phyloP scores from a whole-genome alignment of 805 yeast genomes.

The Candida xyloterini region DNA sequence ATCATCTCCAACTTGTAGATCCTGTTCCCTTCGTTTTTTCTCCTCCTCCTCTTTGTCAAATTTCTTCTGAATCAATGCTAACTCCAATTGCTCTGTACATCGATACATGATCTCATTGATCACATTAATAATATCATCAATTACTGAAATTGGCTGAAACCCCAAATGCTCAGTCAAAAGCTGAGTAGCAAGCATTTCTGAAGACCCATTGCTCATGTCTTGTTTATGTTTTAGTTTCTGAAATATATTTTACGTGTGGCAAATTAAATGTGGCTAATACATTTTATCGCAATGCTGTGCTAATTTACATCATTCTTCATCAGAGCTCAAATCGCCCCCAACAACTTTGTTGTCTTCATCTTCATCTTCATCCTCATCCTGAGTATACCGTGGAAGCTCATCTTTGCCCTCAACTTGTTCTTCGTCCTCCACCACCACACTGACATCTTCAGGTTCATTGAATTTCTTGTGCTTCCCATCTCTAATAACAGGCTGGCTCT shows the following conservation, averaged over 20 bases:
- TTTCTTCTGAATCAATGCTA: slow-evolving; percentile 45
- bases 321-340: slow-evolving; percentile 24
- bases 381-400: slow-evolving; percentile 24
- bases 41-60: slow-evolving; percentile 24
- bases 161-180: slow-evolving; percentile 83
- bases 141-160: slow-evolving; percentile 73
- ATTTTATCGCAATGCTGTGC: slow-evolving; percentile 6
- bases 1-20: slow-evolving; percentile 14
- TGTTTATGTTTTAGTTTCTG: slow-evolving; percentile 6
- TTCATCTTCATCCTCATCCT: slow-evolving; percentile 22
- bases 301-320: slow-evolving; percentile 16
- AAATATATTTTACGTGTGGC: slow-evolving; percentile 6
- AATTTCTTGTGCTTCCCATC: slow-evolving; percentile 40
- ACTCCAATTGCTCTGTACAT: slow-evolving; percentile 76
- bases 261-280: slow-evolving; percentile 8
- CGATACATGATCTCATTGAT: slow-evolving; percentile 81
- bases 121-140: slow-evolving; percentile 86
- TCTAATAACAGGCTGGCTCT: slow-evolving; percentile 49
- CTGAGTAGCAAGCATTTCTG: slow-evolving; percentile 34
- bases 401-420: slow-evolving; percentile 18
- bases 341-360: slow-evolving; percentile 29
- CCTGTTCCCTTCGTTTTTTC: slow-evolving; percentile 12
- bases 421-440: slow-evolving; percentile 10
- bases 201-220: slow-evolving; percentile 10
- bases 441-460: slow-evolving; percentile 25